Conservation (phyloP, 345 rosid species). For the Balakata baccata region DNA sequence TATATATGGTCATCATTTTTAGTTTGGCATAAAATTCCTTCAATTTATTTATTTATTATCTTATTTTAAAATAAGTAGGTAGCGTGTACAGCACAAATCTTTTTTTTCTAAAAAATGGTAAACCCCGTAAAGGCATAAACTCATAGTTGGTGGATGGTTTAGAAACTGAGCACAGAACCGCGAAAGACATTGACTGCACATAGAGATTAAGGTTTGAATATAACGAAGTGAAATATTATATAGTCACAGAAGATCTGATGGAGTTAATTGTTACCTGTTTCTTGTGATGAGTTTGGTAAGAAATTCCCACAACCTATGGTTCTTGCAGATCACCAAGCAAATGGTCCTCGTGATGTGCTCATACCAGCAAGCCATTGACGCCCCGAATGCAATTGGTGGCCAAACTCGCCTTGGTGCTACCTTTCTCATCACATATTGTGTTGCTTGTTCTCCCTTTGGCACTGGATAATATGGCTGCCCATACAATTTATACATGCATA, state of each 20-base stretch:
- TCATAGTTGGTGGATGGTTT: constrained; percentile 21
- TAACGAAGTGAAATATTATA: too few species aligned
- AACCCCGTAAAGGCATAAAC: neutral
- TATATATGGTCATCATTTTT: too few species aligned
- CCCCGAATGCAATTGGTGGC: constrained; percentile 79
- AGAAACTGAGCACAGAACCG: constrained; percentile 10
- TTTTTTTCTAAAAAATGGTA: neutral
- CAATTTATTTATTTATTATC: neutral
- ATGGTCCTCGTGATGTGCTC: constrained; percentile 85
- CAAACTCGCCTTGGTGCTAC: constrained; percentile 83
- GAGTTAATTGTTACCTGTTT: constrained; percentile 65
- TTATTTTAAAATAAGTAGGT: neutral
- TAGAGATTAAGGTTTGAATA: neutral
- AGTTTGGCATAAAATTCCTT: too few species aligned
- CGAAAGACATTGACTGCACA: neutral
- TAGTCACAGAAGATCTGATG: neutral
- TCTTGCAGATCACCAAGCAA: constrained; percentile 81
- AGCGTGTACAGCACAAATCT: neutral
- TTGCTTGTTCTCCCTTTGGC: constrained; percentile 65
- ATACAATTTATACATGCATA: neutral
- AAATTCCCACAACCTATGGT: constrained; percentile 85
- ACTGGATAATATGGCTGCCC: constrained; percentile 80
- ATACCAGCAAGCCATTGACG: constrained; percentile 92
- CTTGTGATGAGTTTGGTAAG: constrained; percentile 67
- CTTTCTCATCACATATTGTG: constrained; percentile 77